Evolutionary conservation across 116 monocot species (phyloP).

Genomic region (Trichopus zeylanicus): DNA sequence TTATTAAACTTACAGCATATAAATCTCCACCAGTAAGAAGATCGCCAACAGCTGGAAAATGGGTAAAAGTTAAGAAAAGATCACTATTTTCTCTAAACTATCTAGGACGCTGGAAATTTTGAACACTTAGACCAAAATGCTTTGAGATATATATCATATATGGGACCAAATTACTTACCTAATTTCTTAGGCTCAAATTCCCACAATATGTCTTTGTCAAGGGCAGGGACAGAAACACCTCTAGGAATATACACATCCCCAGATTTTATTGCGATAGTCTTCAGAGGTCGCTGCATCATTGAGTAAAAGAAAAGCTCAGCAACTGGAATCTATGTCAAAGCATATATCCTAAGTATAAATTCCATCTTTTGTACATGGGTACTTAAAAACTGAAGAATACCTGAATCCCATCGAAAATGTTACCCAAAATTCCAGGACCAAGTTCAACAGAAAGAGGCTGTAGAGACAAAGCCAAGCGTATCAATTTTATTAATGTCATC

Average conservation of each 20-base stretch:
- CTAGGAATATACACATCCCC: constrained; percentile 99
- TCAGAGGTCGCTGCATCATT: constrained; percentile 94
- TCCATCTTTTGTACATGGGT: no score
- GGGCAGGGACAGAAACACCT: constrained; percentile 97
- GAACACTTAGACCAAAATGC: neutral
- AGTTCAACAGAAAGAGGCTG: constrained; percentile 99
- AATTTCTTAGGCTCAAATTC: constrained; percentile 92
- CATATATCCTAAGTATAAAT: no score
- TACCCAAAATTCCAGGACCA: constrained; percentile 97
- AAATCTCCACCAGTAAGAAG: constrained; percentile 94
- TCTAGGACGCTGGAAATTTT: neutral
- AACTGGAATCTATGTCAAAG: no score
- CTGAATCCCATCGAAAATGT: constrained; percentile 99
- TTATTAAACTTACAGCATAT: constrained; percentile 79
- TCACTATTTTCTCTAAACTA: neutral
- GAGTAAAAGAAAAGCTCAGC: no score
- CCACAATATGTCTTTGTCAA: constrained; percentile 95
- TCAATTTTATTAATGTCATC: no score
- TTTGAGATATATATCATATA: neutral
- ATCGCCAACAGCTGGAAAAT: constrained; percentile 76
- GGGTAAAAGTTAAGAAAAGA: constrained; percentile 2
- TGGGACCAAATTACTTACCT: constrained; percentile 24
- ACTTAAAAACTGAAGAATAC: constrained; percentile 22
- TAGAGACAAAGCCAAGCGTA: constrained; percentile 2
- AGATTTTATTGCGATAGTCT: constrained; percentile 92